These are phyloP conservation scores for Termitomyces sp. DNA, from an alignment of 768 basidiomycete species.

Conservation along the genomic window DNA sequence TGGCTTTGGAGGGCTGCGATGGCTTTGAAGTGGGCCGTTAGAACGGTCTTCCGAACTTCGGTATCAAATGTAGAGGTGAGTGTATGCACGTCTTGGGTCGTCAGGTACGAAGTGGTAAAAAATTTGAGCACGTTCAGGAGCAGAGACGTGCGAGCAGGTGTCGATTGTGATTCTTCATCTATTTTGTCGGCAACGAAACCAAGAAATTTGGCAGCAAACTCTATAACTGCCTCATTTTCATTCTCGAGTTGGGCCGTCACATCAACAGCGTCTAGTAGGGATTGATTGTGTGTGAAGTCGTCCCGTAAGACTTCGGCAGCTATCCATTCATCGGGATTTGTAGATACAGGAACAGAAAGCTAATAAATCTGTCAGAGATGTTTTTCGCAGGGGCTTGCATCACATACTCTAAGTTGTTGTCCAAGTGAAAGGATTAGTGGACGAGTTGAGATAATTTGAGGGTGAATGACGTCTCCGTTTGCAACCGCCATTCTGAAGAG, in stretches of 20 bases:
- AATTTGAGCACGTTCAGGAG: constrained; percentile 71
- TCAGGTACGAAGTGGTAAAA: constrained; percentile 75
- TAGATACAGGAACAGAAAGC: constrained; percentile 86
- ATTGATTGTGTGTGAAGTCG: constrained; percentile 70
- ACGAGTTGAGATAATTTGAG: constrained; percentile 36
- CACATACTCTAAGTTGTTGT: constrained; percentile 48
- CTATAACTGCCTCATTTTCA: constrained; percentile 59
- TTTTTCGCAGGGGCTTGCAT: constrained; percentile 8
- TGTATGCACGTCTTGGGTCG: constrained; percentile 73
- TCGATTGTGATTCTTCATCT: constrained; percentile 47
- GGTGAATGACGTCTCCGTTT: constrained; percentile 30
- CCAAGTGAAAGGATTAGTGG: constrained; percentile 43
- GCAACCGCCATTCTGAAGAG: constrained; percentile 31
- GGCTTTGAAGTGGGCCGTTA: constrained; percentile 76
- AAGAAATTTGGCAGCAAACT: constrained; percentile 82
- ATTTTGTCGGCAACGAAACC: constrained; percentile 65
- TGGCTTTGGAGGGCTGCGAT: constrained; percentile 62
- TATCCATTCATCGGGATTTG: constrained; percentile 83
- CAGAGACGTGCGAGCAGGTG: constrained; percentile 52
- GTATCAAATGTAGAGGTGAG: constrained; percentile 70
- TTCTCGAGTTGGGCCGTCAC: constrained; percentile 46
- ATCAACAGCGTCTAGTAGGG: constrained; percentile 52
- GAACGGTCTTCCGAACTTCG: constrained; percentile 70
- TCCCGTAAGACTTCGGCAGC: constrained; percentile 88
- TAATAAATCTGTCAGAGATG: constrained; percentile 22